Evolutionary conservation across 768 basidiomycete species (phyloP).

Genomic region (Calocybe indica): DNA sequence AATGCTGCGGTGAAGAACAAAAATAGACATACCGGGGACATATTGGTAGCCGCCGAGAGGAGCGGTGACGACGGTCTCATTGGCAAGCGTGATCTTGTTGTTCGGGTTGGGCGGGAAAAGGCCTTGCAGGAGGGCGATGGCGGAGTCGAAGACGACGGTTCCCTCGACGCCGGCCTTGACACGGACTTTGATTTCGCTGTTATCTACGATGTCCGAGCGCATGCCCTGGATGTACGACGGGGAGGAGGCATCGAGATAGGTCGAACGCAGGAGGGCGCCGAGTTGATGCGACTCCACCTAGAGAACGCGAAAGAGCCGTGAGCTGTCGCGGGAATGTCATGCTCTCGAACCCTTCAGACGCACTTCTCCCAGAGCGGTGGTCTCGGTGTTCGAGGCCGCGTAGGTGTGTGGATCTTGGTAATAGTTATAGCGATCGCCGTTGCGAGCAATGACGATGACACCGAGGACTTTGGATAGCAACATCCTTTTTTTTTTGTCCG

Average conservation of each 20-base stretch:
- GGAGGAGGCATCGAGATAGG: conserved; percentile 63
- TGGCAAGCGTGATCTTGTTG: conserved; percentile 73
- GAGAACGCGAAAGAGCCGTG: conserved; percentile 1
- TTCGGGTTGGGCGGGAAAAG: conserved; percentile 75
- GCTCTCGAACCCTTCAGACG: neutral
- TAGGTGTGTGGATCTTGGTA: conserved; percentile 72
- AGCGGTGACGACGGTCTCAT: conserved; percentile 63
- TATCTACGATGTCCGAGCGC: conserved; percentile 63
- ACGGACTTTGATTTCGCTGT: conserved; percentile 65
- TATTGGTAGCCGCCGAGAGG: conserved; percentile 86
- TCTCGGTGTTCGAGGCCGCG: conserved; percentile 54
- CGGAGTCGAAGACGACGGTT: conserved; percentile 81
- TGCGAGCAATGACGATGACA: conserved; percentile 72
- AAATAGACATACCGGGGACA: conserved; percentile 51
- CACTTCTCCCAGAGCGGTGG: conserved; percentile 64
- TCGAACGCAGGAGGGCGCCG: conserved; percentile 54
- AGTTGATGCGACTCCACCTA: conserved; percentile 67
- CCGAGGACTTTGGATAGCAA: conserved; percentile 63
- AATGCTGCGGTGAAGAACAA: neutral
- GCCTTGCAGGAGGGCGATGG: conserved; percentile 80
- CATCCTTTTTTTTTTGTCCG: conserved; percentile 15
- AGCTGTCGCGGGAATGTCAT: no score
- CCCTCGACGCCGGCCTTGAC: conserved; percentile 85
- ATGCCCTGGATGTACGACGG: conserved; percentile 65
- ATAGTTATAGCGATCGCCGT: conserved; percentile 67